Evolutionary conservation across 148 eudicot genomes (phyloP).

Genomic region (Camellia sinensis): DNA sequence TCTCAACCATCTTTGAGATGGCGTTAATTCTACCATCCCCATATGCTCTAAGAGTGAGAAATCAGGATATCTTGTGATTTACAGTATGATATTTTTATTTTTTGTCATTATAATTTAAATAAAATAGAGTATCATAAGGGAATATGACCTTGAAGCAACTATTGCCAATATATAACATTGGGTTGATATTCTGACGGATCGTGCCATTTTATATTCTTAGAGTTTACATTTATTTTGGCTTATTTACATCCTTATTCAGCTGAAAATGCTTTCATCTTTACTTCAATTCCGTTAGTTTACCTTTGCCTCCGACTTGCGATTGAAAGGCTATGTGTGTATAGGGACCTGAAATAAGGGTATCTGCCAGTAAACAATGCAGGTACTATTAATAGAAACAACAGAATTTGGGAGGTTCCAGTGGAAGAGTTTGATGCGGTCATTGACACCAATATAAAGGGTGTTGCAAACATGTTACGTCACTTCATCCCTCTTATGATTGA

Average conservation of each 20-base stretch:
- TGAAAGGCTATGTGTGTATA: not conserved
- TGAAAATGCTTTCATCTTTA: not conserved
- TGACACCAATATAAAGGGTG: slow-evolving; percentile 87
- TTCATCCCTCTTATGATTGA: slow-evolving; percentile 88
- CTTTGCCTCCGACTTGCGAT: slow-evolving; percentile 1
- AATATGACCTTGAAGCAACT: slow-evolving; percentile 3
- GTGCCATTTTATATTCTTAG: not conserved
- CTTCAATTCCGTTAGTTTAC: not conserved
- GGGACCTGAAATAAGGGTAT: slow-evolving; percentile 18
- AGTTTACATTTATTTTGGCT: not conserved
- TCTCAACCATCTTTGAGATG: not conserved
- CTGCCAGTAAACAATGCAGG: slow-evolving; percentile 91
- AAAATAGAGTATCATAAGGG: not conserved
- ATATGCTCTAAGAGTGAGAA: not conserved
- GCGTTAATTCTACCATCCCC: not conserved
- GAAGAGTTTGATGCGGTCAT: slow-evolving; percentile 89
- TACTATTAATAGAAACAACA: slow-evolving; percentile 85
- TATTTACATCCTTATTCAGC: not conserved
- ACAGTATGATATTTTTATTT: not conserved
- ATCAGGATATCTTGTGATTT: not conserved
- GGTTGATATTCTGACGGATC: slow-evolving; percentile 9
- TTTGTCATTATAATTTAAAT: not conserved
- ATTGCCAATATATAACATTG: not conserved
- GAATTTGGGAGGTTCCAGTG: slow-evolving; percentile 86
- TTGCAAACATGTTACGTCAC: slow-evolving; percentile 82